These are phyloP conservation scores for Aspergillus costaricaensis DNA, from an alignment of 2,329 filamentous ascomycete species.

Conservation along the genomic window DNA sequence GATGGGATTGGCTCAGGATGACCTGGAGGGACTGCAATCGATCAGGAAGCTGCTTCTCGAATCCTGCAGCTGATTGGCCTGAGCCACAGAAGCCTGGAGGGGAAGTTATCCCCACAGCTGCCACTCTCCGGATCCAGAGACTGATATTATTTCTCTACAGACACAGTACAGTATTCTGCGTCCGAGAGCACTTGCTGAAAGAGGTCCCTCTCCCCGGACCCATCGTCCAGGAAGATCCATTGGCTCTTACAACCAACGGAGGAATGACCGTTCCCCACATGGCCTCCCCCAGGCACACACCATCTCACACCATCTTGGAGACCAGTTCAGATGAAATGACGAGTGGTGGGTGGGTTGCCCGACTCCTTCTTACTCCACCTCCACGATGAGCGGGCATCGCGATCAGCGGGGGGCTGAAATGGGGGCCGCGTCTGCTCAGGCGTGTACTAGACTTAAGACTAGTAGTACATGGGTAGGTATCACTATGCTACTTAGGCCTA, in stretches of 20 bases:
- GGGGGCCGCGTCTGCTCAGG: not conserved
- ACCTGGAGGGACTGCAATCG: not conserved
- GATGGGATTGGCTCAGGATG: not conserved
- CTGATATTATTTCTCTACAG: not conserved
- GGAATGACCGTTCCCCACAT: slow-evolving; percentile 9
- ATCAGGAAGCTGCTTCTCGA: not conserved
- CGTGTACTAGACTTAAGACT: not conserved
- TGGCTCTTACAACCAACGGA: slow-evolving; percentile 1
- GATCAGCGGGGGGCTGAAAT: slow-evolving; percentile 6
- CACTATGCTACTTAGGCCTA: no score
- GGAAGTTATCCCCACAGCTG: slow-evolving; percentile 13
- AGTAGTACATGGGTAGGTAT: no score
- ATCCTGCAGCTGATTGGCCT: slow-evolving; percentile 7
- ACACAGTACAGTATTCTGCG: slow-evolving; percentile 7
- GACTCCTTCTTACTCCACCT: not conserved
- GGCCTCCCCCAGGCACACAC: slow-evolving; percentile 8
- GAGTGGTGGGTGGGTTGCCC: not conserved
- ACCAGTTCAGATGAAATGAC: not conserved
- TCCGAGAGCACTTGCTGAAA: not conserved
- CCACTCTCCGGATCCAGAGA: slow-evolving; percentile 22
- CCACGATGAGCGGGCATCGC: not conserved
- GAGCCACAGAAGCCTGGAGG: not conserved
- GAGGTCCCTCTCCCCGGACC: slow-evolving; percentile 6
- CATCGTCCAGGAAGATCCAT: slow-evolving; percentile 3
- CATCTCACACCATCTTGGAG: not conserved